phyloP scores from a whole-genome alignment of 306 rosid species.

The Ochetophila trinervis region DNA sequence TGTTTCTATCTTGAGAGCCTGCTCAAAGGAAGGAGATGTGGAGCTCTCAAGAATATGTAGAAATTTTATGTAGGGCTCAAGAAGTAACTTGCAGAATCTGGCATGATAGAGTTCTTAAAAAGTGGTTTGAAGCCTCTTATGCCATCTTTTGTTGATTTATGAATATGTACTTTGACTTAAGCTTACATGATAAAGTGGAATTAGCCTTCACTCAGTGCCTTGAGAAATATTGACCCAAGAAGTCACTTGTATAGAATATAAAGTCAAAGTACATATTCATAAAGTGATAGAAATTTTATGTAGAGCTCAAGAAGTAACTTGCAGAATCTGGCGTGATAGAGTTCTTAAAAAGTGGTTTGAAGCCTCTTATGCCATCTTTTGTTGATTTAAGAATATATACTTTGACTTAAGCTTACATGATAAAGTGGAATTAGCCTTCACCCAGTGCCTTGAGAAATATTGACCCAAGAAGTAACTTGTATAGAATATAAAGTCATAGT shows the following conservation, averaged over 20 bases:
- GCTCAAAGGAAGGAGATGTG: conserved; percentile 64
- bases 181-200: conserved; percentile 63
- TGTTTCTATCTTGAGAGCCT: conserved; percentile 71
- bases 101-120: conserved; percentile 57
- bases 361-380: conserved; percentile 66
- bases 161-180: conserved; percentile 68
- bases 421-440: conserved; percentile 61
- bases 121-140: conserved; percentile 69
- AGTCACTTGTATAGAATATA: too few relatives aligned
- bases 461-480: too few relatives aligned
- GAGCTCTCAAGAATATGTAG: too few relatives aligned
- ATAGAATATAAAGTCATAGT: too few relatives aligned
- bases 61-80: conserved; percentile 66
- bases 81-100: conserved; percentile 69
- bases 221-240: conserved; percentile 69
- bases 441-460: conserved; percentile 70
- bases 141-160: conserved; percentile 60
- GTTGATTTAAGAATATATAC: conserved; percentile 62
- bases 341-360: conserved; percentile 60
- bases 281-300: conserved; percentile 74
- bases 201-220: conserved; percentile 63
- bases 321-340: conserved; percentile 75
- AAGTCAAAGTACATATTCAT: too few relatives aligned
- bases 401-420: conserved; percentile 60
- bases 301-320: conserved; percentile 56